A percentile compares a stretch with the other conserved stretches of the same genome.
phyloP scores from a whole-genome alignment of 495 filamentous ascomycete genomes.

The Penicillium crystallinum region DNA sequence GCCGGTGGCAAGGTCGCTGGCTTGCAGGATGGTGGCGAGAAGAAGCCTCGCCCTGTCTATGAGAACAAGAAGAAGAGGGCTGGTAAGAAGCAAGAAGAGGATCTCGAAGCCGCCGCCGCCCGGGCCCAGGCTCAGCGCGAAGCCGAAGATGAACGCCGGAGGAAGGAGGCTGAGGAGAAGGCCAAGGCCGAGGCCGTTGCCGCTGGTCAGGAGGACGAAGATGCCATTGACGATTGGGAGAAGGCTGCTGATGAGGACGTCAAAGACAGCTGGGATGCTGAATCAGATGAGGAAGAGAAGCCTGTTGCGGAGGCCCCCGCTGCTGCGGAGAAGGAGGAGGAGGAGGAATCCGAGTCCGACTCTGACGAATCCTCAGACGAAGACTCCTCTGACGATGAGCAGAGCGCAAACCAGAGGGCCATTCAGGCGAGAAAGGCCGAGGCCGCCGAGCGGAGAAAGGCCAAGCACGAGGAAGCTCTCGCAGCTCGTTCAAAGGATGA shows the following conservation, averaged over 20 bases:
- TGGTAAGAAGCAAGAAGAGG: constrained; percentile 66
- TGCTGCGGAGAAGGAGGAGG: constrained; percentile 28
- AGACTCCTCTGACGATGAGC: constrained; percentile 63
- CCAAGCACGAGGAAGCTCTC: constrained; percentile 84
- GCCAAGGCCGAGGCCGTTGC: constrained; percentile 56
- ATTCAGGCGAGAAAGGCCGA: constrained; percentile 77
- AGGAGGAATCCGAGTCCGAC: constrained; percentile 35
- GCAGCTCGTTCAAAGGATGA: constrained; percentile 90
- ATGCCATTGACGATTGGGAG: constrained; percentile 83
- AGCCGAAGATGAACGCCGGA: constrained; percentile 66
- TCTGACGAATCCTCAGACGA: constrained; percentile 50
- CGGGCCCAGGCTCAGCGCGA: constrained; percentile 57
- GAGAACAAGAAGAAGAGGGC: constrained; percentile 56
- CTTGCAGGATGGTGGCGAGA: constrained; percentile 54
- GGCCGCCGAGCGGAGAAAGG: constrained; percentile 81
- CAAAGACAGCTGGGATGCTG: constrained; percentile 94
- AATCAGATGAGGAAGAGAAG: constrained; percentile 64
- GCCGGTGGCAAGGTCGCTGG: constrained; percentile 77
- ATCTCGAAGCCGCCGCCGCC: constrained; percentile 57
- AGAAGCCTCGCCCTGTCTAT: constrained; percentile 71
- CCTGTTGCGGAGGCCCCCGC: constrained; percentile 20
- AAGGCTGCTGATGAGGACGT: constrained; percentile 71
- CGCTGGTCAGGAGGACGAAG: constrained; percentile 48
- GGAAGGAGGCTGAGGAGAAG: constrained; percentile 60
- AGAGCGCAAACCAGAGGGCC: constrained; percentile 60